Conservation (phyloP, 768 basidiomycete species). For the Chalciporus pseudorubinellus region DNA sequence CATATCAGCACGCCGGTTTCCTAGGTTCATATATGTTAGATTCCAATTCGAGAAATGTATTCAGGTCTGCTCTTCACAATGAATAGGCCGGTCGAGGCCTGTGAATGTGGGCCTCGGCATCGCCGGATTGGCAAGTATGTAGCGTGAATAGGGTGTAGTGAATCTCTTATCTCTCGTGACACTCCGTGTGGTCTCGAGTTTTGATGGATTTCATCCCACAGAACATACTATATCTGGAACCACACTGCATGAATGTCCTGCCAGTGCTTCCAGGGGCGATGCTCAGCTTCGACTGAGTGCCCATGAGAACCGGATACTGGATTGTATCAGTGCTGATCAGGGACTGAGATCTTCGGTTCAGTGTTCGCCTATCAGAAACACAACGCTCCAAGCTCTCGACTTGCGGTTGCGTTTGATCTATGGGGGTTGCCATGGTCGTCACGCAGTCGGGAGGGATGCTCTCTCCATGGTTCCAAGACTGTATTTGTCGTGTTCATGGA, state of each 20-base stretch:
- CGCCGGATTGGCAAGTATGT: slow-evolving; percentile 17
- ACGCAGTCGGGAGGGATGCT: slow-evolving; percentile 23
- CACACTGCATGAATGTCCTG: not conserved
- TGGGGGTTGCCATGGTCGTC: slow-evolving; percentile 25
- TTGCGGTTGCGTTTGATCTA: slow-evolving; percentile 1
- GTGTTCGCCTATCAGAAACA: slow-evolving; percentile 14
- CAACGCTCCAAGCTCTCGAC: slow-evolving; percentile 6
- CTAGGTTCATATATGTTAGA: slow-evolving; percentile 8
- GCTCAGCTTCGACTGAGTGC: slow-evolving; percentile 10
- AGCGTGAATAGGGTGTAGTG: not conserved
- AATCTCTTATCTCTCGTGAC: too few relatives aligned
- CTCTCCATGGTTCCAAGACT: slow-evolving; percentile 24
- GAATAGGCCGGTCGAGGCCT: slow-evolving; percentile 4
- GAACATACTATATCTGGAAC: slow-evolving; percentile 28
- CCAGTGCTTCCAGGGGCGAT: slow-evolving; percentile 19
- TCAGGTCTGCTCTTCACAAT: slow-evolving; percentile 6
- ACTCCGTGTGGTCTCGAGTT: not conserved
- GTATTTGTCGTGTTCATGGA: slow-evolving; percentile 34
- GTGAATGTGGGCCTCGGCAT: slow-evolving; percentile 12
- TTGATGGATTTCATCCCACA: slow-evolving; percentile 18
- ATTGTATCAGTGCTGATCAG: slow-evolving; percentile 7
- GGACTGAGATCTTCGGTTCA: slow-evolving; percentile 7
- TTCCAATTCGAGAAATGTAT: slow-evolving; percentile 12
- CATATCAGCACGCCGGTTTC: slow-evolving; percentile 4
- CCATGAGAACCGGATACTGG: not conserved